These are phyloP conservation scores for Paecilomyces formosus DNA, from an alignment of 2,329 filamentous ascomycete species.

Conservation along the genomic window DNA sequence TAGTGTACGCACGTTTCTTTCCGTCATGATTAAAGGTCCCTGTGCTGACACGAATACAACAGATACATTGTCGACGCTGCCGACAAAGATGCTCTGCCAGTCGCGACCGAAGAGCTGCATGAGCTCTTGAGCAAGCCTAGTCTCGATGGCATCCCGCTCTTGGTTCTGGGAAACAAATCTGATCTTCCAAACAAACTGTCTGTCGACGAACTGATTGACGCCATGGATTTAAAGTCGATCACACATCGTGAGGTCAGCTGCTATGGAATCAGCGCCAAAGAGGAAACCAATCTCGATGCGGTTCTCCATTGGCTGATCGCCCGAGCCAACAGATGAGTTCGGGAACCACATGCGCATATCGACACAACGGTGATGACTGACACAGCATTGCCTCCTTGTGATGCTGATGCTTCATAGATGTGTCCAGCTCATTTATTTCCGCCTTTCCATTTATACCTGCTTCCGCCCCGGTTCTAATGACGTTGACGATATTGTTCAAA, in stretches of 20 bases:
- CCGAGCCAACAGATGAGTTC: slow-evolving; percentile 62
- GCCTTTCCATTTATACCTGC: slow-evolving; percentile 9
- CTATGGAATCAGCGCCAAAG: slow-evolving; percentile 97
- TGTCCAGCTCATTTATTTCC: neutral
- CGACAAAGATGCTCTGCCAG: slow-evolving; percentile 69
- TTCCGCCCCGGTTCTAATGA: slow-evolving; percentile 42
- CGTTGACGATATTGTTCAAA: slow-evolving; percentile 46
- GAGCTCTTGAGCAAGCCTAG: slow-evolving; percentile 76
- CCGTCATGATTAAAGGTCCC: neutral
- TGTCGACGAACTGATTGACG: slow-evolving; percentile 92
- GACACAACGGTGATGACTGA: neutral
- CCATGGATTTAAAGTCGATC: slow-evolving; percentile 81
- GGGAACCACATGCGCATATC: neutral
- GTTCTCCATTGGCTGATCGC: slow-evolving; percentile 96
- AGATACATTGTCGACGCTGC: slow-evolving; percentile 96
- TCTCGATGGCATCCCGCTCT: slow-evolving; percentile 79
- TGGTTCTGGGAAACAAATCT: slow-evolving; percentile 95
- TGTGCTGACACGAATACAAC: slow-evolving; percentile 8
- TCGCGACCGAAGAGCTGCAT: slow-evolving; percentile 89
- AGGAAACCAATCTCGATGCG: slow-evolving; percentile 96
- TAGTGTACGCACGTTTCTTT: slow-evolving; percentile 54
- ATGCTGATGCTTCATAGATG: slow-evolving; percentile 5
- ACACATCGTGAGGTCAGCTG: slow-evolving; percentile 92
- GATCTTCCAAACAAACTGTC: slow-evolving; percentile 85
- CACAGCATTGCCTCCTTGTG: neutral